These are phyloP conservation scores for Phytophthora kernoviae DNA, from an alignment of 352 stramenopile species.

Conservation along the genomic window DNA sequence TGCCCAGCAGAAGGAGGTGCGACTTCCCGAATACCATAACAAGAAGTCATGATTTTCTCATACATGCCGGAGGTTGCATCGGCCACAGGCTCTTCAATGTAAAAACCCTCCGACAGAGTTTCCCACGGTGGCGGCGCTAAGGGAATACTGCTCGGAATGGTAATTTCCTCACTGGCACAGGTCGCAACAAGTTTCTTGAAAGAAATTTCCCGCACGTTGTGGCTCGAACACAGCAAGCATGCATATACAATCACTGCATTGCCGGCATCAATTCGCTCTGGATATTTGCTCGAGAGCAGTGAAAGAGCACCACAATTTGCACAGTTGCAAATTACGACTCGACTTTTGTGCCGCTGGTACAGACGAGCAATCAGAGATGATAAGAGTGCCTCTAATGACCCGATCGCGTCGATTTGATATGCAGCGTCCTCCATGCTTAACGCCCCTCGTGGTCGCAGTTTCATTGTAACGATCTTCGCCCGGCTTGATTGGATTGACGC, in stretches of 20 bases:
- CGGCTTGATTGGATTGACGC: conserved; percentile 55
- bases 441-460: conserved; percentile 36
- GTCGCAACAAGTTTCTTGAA: conserved; percentile 60
- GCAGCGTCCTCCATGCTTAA: conserved; percentile 41
- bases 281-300: conserved; percentile 53
- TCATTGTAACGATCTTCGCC: conserved; percentile 62
- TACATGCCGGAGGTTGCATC: conserved; percentile 34
- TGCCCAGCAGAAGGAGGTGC: conserved; percentile 19
- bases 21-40: conserved; percentile 59
- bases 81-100: conserved; percentile 55
- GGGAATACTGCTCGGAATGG: conserved; percentile 40
- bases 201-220: conserved; percentile 71
- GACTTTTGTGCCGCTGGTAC: conserved; percentile 46
- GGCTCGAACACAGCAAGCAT: conserved; percentile 73
- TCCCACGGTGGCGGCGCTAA: conserved; percentile 38
- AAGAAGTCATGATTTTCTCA: conserved; percentile 59
- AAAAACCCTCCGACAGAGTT: conserved; percentile 51
- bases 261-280: conserved; percentile 16
- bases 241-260: conserved; percentile 52
- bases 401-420: conserved; percentile 59
- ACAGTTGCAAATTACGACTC: conserved; percentile 55
- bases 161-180: conserved; percentile 52
- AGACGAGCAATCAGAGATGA: conserved; percentile 47
- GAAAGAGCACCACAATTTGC: conserved; percentile 65
- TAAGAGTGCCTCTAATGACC: conserved; percentile 47